phyloP scores from a whole-genome alignment of 257 asterid species.

The Primulina tabacum region DNA sequence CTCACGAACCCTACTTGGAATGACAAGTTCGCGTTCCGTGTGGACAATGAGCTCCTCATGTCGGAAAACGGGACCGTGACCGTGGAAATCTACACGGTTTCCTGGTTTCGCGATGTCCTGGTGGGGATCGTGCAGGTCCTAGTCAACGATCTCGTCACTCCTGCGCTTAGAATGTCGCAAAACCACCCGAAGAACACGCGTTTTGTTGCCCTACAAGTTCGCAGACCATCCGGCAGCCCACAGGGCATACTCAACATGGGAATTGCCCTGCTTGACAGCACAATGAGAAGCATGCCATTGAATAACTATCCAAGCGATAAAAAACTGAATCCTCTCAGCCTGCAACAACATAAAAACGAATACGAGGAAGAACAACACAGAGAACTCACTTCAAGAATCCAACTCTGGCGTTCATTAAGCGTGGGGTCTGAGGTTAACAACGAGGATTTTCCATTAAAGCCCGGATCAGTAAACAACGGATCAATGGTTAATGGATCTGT shows the following conservation, averaged over 20 bases:
- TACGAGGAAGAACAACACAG: conserved; percentile 18
- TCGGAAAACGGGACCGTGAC: conserved; percentile 39
- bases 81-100: conserved; percentile 54
- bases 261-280: conserved; percentile 42
- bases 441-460: conserved; percentile 36
- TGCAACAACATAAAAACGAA: not conserved
- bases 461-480: conserved; percentile 35
- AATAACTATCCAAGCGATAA: conserved; percentile 11
- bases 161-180: not conserved
- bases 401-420: conserved; percentile 47
- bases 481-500: conserved; percentile 35
- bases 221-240: conserved; percentile 67
- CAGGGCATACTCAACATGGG: conserved; percentile 90
- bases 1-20: conserved; percentile 64
- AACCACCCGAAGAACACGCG: conserved; percentile 28
- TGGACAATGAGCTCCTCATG: conserved; percentile 39
- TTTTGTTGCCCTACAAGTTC: conserved; percentile 62
- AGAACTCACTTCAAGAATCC: conserved; percentile 29
- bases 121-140: conserved; percentile 57
- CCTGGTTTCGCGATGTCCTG: conserved; percentile 63
- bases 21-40: conserved; percentile 55
- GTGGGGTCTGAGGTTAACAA: conserved; percentile 30
- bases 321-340: conserved; percentile 3
- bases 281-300: conserved; percentile 45
- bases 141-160: conserved; percentile 41